A percentile compares a stretch with the other conserved stretches of the same genome.
Evolutionary conservation across 148 eudicot genomes (phyloP).

Genomic region (Vaccinium darrowii): DNA sequence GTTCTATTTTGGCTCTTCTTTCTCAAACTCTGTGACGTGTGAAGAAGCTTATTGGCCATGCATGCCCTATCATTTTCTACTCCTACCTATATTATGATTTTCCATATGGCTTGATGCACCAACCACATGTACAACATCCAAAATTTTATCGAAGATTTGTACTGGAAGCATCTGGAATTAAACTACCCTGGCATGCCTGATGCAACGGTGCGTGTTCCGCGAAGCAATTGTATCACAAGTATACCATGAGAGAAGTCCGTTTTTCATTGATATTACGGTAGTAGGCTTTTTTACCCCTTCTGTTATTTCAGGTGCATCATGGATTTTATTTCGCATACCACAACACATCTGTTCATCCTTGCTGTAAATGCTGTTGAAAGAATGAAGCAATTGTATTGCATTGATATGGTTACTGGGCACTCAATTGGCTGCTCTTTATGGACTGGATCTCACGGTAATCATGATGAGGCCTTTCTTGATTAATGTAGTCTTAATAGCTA

Average conservation of each 20-base stretch:
- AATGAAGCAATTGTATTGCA: conserved; percentile 57
- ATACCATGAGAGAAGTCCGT: no score
- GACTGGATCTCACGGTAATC: conserved; percentile 73
- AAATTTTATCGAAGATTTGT: neutral
- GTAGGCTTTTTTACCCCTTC: neutral
- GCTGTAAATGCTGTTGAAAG: conserved; percentile 59
- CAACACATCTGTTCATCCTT: conserved; percentile 76
- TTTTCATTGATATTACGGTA: neutral
- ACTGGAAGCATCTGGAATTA: neutral
- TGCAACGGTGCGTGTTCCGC: neutral
- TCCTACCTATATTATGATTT: neutral
- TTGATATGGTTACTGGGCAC: conserved; percentile 71
- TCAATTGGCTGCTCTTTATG: conserved; percentile 94
- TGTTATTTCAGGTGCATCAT: conserved; percentile 72
- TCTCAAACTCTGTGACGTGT: neutral
- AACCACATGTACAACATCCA: neutral
- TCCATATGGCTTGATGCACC: neutral
- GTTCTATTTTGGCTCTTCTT: neutral
- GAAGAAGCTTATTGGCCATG: neutral
- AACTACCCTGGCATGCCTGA: neutral
- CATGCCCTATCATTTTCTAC: neutral
- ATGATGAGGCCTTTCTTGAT: conserved; percentile 9
- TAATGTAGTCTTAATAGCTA: neutral
- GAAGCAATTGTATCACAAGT: no score
- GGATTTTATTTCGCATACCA: conserved; percentile 93